These are phyloP conservation scores for Ochetophila trinervis DNA, from an alignment of 306 rosid genomes.

Conservation along the genomic window DNA sequence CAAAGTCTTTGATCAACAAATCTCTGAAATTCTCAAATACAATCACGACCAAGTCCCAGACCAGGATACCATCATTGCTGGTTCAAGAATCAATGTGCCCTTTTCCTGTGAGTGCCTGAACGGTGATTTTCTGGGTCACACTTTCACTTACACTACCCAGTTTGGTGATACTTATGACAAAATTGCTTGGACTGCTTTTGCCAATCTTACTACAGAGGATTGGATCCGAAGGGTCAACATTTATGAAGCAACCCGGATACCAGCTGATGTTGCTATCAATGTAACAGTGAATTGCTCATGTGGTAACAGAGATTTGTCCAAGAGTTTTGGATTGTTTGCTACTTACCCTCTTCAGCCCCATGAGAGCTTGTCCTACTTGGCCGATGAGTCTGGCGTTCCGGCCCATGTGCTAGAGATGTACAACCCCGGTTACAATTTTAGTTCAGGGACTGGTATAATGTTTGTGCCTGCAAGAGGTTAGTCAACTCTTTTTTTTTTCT, in stretches of 20 bases:
- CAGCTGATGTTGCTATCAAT: conserved; percentile 23
- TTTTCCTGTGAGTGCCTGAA: conserved; percentile 59
- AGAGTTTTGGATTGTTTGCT: conserved; percentile 42
- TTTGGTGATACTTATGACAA: conserved; percentile 22
- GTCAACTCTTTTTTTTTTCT: neutral
- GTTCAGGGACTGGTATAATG: conserved; percentile 36
- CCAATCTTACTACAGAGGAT: conserved; percentile 44
- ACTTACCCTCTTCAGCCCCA: conserved; percentile 46
- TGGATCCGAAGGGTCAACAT: conserved; percentile 43
- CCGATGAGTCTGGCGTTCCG: conserved; percentile 33
- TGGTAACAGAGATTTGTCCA: conserved; percentile 49
- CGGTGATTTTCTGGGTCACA: conserved; percentile 47
- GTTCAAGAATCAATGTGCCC: conserved; percentile 42
- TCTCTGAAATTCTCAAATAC: conserved; percentile 41
- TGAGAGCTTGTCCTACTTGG: conserved; percentile 30
- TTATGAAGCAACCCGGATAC: conserved; percentile 13
- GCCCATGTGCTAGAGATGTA: conserved; percentile 38
- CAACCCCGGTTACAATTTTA: conserved; percentile 39
- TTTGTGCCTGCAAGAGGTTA: conserved; percentile 80
- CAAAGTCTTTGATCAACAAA: conserved; percentile 31
- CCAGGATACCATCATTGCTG: conserved; percentile 4
- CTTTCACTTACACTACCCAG: conserved; percentile 40
- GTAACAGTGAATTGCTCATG: conserved; percentile 68
- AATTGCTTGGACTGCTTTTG: conserved; percentile 29
- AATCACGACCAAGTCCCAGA: conserved; percentile 26